Conservation (phyloP, 164 flowering plant species). For the Hamamelis virginiana region DNA sequence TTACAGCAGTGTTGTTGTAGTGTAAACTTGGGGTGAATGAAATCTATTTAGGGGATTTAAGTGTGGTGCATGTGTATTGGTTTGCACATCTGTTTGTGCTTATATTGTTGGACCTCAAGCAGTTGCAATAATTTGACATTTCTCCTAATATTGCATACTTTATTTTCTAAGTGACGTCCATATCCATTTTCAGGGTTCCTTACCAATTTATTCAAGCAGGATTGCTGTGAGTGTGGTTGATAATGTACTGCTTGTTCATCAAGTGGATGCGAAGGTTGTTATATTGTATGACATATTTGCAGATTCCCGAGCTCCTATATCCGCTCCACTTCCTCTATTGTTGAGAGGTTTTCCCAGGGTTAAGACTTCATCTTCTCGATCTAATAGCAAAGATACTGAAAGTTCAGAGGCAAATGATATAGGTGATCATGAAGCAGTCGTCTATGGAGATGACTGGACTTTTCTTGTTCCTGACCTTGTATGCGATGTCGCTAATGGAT, state of each 20-base stretch:
- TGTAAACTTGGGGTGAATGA: too few species aligned
- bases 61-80: not conserved
- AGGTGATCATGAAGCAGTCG: slow-evolving; percentile 37
- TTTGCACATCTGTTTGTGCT: not conserved
- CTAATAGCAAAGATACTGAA: slow-evolving; percentile 29
- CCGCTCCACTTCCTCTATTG: slow-evolving; percentile 95
- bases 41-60: too few species aligned
- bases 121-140: too few species aligned
- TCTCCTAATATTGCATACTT: not conserved
- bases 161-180: not conserved
- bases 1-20: too few species aligned
- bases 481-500: slow-evolving; percentile 61
- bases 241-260: slow-evolving; percentile 90
- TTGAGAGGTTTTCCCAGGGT: slow-evolving; percentile 60
- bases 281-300: slow-evolving; percentile 84
- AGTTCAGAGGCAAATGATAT: slow-evolving; percentile 35
- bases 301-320: slow-evolving; percentile 84
- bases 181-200: slow-evolving; percentile 66
- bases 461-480: slow-evolving; percentile 88
- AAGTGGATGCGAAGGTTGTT: slow-evolving; percentile 96
- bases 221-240: slow-evolving; percentile 89
- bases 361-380: slow-evolving; percentile 33
- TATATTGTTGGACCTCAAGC: too few species aligned
- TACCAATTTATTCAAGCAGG: slow-evolving; percentile 85
- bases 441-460: slow-evolving; percentile 86